Evolutionary conservation across 2,329 filamentous ascomycete genomes (phyloP), one percentile per base, ranked within the genome.

Genomic region (Arthrobotrys pseudoclavata): DNA sequence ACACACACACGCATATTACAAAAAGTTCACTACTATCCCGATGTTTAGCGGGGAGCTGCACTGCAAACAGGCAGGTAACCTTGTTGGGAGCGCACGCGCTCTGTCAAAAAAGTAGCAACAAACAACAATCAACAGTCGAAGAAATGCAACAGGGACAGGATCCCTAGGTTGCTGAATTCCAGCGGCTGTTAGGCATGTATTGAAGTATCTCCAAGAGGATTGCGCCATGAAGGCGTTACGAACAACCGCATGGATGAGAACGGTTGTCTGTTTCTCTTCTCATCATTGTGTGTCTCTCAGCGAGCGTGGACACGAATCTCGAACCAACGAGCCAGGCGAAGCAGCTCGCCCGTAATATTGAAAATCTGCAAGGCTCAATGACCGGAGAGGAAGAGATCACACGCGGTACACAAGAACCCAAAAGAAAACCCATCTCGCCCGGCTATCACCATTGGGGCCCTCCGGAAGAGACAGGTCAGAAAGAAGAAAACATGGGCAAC

Each of bases 201-300:
- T 37, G 47, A 60, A 31, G 45, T 50, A 34, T 47, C 48, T 66
- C 47, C 47, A 42, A 29, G 29, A 47, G 18, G 18, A 77, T 77
- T 77, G 61, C 74, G 74, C 74, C 74, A 77, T 77, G 74, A 64
- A 52, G 67, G 61, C 74, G 74, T 77, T 71, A 77, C 55, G 34
- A 60, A 42, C 66, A 37, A 52, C 45, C 55, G 64, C 20, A 55
- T 10, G 52, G 22, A 29, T 47, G 31, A 45, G 48, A 42, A 40
- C 50, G 24, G 26, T 55, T 57, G 52, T 24, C 50, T 60, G 55
- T 34, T 60, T 40, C 15, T 42, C 55, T 60, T 60, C 55, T 60
- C 55, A 60, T 40, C 52, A 52, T 48, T 61, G 57, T 42, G 57
- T 29, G 66, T 53, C 6, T 69, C 66, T 69, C 26, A 45, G 40